A percentile compares a stretch with the other conserved stretches of the same genome.
These are phyloP conservation scores for Dillenia suffruticosa DNA, from an alignment of 164 flowering plant genomes.

Conservation along the genomic window DNA sequence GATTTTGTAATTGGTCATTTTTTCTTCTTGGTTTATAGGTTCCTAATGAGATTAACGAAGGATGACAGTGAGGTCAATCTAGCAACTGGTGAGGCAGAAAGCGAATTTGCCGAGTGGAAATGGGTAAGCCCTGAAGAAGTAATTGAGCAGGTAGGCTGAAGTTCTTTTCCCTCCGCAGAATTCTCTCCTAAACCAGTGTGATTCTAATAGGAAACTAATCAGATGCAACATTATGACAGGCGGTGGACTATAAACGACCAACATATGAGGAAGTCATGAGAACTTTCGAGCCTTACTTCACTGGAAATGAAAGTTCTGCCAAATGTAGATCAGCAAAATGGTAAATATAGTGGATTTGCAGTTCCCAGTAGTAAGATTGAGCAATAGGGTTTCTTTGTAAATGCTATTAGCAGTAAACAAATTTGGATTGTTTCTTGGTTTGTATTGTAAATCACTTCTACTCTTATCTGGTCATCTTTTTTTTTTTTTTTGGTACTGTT, in stretches of 20 bases:
- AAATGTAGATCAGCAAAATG: conserved; percentile 62
- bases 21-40: conserved; percentile 39
- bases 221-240: conserved; percentile 36
- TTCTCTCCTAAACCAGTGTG: neutral
- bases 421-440: too few species aligned
- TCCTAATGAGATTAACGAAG: conserved; percentile 64
- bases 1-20: too few species aligned
- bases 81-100: conserved; percentile 61
- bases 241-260: conserved; percentile 93
- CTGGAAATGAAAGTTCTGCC: conserved; percentile 32
- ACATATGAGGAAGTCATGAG: conserved; percentile 77
- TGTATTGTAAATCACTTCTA: too few species aligned
- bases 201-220: too few species aligned
- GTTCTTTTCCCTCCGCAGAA: neutral
- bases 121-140: conserved; percentile 86
- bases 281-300: conserved; percentile 57
- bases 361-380: too few species aligned
- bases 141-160: conserved; percentile 65
- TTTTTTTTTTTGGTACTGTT: too few species aligned
- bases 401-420: too few species aligned
- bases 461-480: too few species aligned
- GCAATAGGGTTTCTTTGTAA: too few species aligned
- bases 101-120: conserved; percentile 93
- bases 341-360: conserved; percentile 19
- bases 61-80: conserved; percentile 76